Conservation (phyloP, 331 rosid species). For the Quercus phellos region DNA sequence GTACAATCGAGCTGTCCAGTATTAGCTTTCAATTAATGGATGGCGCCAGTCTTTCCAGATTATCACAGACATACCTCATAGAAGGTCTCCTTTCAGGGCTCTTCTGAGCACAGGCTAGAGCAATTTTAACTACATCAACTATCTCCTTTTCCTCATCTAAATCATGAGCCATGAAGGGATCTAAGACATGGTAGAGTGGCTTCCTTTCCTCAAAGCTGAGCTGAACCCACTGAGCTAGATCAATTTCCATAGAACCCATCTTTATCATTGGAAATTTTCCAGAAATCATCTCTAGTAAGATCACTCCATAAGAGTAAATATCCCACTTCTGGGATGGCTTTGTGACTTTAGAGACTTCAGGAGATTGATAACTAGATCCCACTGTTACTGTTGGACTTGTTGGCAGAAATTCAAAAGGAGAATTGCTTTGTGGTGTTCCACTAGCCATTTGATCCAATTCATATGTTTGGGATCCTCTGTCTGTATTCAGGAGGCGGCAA, state of each 20-base stretch:
- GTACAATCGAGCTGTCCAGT: background rate
- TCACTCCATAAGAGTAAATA: slow-evolving; percentile 50
- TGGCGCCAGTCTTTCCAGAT: slow-evolving; percentile 31
- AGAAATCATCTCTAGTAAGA: slow-evolving; percentile 43
- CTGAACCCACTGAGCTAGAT: slow-evolving; percentile 52
- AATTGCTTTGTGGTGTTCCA: background rate
- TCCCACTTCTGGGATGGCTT: slow-evolving; percentile 66
- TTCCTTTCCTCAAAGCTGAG: slow-evolving; percentile 48
- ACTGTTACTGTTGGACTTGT: slow-evolving; percentile 19
- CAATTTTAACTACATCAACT: slow-evolving; percentile 36
- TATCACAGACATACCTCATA: slow-evolving; percentile 42
- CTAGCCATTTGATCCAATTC: slow-evolving; percentile 27
- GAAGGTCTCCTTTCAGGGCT: slow-evolving; percentile 51
- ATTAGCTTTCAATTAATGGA: slow-evolving; percentile 12
- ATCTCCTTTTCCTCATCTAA: slow-evolving; percentile 41
- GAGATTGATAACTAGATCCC: slow-evolving; percentile 49
- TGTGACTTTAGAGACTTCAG: slow-evolving; percentile 39
- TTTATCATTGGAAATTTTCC: slow-evolving; percentile 44
- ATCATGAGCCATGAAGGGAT: slow-evolving; percentile 38
- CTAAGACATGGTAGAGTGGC: slow-evolving; percentile 38
- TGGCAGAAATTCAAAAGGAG: background rate
- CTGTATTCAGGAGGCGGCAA: slow-evolving; percentile 42
- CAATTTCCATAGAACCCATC: slow-evolving; percentile 41
- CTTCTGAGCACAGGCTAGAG: slow-evolving; percentile 47
- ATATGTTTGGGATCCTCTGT: slow-evolving; percentile 40